phyloP scores from a whole-genome alignment of 2,329 filamentous ascomycete species.

The Endocalyx cinctus region DNA sequence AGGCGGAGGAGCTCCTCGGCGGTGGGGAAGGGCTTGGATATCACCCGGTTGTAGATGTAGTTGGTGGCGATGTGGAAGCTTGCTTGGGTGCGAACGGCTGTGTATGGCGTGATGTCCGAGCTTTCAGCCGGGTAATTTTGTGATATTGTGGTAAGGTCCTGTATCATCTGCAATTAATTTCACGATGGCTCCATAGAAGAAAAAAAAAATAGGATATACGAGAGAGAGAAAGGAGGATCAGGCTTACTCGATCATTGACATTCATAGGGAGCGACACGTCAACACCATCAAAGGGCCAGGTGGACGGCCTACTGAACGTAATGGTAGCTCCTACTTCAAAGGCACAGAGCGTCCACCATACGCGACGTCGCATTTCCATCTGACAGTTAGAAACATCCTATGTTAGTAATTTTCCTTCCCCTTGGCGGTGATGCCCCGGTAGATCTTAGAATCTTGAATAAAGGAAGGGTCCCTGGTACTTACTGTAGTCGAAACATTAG shows the following conservation, averaged over 20 bases:
- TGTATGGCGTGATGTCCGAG: conserved; percentile 20
- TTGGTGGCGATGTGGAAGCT: conserved; percentile 27
- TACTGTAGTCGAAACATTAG: too few relatives aligned
- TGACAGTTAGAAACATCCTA: too few relatives aligned
- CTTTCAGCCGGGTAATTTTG: conserved; percentile 20
- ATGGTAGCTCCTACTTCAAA: conserved; percentile 41
- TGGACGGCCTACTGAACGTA: conserved; percentile 27
- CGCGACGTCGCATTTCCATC: conserved; percentile 30
- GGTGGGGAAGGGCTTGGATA: conserved; percentile 20
- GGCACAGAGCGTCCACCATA: conserved; percentile 36
- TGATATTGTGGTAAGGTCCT: too few relatives aligned
- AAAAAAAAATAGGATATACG: too few relatives aligned
- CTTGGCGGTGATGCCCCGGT: too few relatives aligned
- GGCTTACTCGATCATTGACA: conserved; percentile 20
- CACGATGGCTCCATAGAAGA: not conserved
- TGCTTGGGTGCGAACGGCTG: conserved; percentile 23
- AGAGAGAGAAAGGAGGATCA: too few relatives aligned
- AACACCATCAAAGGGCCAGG: conserved; percentile 25
- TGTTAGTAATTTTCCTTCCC: too few relatives aligned
- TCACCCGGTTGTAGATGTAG: conserved; percentile 25
- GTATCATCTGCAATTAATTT: too few relatives aligned
- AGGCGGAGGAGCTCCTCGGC: conserved; percentile 20
- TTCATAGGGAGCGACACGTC: conserved; percentile 25
- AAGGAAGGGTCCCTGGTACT: too few relatives aligned
- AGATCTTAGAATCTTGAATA: too few relatives aligned